Conservation (phyloP, 108 stramenopile genomes). For the Skeletonema marinoi region DNA sequence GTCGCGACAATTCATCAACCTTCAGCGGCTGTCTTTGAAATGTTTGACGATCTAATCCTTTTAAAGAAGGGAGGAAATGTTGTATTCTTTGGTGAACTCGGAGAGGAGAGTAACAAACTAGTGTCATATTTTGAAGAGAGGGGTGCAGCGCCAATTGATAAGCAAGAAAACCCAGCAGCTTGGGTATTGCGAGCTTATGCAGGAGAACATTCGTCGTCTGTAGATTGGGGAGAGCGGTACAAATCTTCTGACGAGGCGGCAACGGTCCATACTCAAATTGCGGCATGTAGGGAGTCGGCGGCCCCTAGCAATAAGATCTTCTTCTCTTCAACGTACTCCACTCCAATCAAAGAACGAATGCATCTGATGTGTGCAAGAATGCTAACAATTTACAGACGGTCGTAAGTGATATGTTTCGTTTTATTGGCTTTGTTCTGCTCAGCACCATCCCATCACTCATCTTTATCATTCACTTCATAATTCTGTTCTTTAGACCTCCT, state of each 20-base stretch:
- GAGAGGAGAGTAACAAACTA: constrained; percentile 48
- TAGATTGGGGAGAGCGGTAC: constrained; percentile 56
- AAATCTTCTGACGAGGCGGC: constrained; percentile 29
- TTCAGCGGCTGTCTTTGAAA: constrained; percentile 70
- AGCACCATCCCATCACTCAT: not conserved
- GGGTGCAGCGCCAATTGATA: constrained; percentile 60
- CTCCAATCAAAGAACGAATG: constrained; percentile 30
- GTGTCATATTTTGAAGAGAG: constrained; percentile 65
- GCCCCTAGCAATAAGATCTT: constrained; percentile 46
- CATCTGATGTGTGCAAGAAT: constrained; percentile 30
- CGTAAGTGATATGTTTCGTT: constrained; percentile 27
- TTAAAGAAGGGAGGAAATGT: constrained; percentile 60
- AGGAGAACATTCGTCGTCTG: constrained; percentile 25
- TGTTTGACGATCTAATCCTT: constrained; percentile 61
- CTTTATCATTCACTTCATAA: not conserved
- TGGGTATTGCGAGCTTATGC: constrained; percentile 66
- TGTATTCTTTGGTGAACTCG: constrained; percentile 72
- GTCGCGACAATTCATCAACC: constrained; percentile 72
- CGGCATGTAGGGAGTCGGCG: constrained; percentile 7
- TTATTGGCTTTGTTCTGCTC: not conserved
- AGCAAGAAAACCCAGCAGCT: constrained; percentile 76
- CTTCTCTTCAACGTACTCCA: constrained; percentile 35
- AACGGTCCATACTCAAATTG: constrained; percentile 18
- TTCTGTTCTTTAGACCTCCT: constrained; percentile 27
- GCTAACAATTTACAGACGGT: constrained; percentile 69